phyloP scores from a whole-genome alignment of 2,329 filamentous ascomycete genomes.

The Thyridium curvatum region DNA sequence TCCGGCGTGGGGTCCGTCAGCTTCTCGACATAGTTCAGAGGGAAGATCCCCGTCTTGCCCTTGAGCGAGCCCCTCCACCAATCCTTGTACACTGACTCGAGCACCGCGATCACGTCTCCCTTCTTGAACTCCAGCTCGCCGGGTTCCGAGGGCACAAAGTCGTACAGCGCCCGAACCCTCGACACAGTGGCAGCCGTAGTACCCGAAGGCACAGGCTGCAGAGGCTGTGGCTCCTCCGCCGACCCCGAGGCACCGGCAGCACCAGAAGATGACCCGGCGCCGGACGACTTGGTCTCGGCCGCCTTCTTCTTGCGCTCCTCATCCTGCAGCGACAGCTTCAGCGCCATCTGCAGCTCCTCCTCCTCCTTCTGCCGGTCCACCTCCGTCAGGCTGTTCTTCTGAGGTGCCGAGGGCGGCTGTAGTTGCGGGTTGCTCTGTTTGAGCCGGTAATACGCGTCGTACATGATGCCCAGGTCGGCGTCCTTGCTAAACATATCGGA shows the following conservation, averaged over 20 bases:
- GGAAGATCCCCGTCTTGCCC: conserved; percentile 95
- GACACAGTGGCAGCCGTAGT: conserved; percentile 96
- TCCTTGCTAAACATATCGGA: conserved; percentile 88
- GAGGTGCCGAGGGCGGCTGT: conserved; percentile 85
- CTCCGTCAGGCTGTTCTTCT: conserved; percentile 87
- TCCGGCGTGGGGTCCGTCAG: conserved; percentile 89
- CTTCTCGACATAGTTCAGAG: conserved; percentile 98
- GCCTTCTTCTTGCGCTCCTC: conserved; percentile 57
- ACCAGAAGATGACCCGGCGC: conserved; percentile 9
- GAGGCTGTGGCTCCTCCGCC: conserved; percentile 28
- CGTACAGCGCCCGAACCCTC: conserved; percentile 84
- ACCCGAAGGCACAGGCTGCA: conserved; percentile 63
- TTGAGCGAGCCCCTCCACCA: conserved; percentile 98
- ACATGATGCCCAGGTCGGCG: conserved; percentile 93
- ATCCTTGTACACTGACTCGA: conserved; percentile 98
- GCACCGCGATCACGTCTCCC: conserved; percentile 92
- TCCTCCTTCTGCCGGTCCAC: conserved; percentile 91
- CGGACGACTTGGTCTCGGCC: conserved; percentile 28
- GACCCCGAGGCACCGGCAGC: conserved; percentile 4
- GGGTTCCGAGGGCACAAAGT: conserved; percentile 89
- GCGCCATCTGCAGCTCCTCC: conserved; percentile 92
- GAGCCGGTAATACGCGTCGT: conserved; percentile 83
- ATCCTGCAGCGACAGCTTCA: conserved; percentile 88
- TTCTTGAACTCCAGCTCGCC: conserved; percentile 95
- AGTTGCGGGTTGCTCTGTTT: conserved; percentile 82